Conservation (phyloP, 768 basidiomycete species). For the Auricularia heimuer region DNA sequence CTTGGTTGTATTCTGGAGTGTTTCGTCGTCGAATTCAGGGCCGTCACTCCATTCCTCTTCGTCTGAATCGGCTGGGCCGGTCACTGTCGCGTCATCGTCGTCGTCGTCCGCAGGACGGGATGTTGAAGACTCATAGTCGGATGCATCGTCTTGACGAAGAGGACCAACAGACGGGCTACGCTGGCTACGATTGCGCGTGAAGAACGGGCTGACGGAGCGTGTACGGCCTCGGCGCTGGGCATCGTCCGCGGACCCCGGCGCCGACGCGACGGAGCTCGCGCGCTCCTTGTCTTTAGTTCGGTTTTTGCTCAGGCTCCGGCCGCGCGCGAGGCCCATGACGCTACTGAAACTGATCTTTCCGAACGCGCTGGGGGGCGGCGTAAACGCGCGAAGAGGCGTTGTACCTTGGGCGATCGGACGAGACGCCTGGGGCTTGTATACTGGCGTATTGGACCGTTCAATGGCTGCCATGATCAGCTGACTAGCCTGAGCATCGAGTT, state of each 20-base stretch:
- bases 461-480: constrained; percentile 40
- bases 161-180: background rate
- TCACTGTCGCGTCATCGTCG: background rate
- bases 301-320: constrained; percentile 49
- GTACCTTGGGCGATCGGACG: constrained; percentile 11
- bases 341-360: constrained; percentile 53
- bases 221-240: background rate
- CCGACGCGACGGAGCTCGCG: constrained; percentile 21
- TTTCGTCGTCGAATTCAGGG: constrained; percentile 20
- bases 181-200: background rate
- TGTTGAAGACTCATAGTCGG: background rate
- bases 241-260: background rate
- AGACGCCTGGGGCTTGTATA: constrained; percentile 26
- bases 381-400: constrained; percentile 19
- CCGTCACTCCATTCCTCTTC: background rate
- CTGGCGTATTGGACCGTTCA: constrained; percentile 27
- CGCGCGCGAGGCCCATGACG: constrained; percentile 63
- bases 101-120: background rate
- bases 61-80: background rate
- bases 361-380: constrained; percentile 35
- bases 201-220: background rate
- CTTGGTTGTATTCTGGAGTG: constrained; percentile 73
- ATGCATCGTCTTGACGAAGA: background rate
- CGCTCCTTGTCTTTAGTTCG: constrained; percentile 24
- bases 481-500: constrained; percentile 37